phyloP scores from a whole-genome alignment of 495 filamentous ascomycete species.

The Xylaria grammica region DNA sequence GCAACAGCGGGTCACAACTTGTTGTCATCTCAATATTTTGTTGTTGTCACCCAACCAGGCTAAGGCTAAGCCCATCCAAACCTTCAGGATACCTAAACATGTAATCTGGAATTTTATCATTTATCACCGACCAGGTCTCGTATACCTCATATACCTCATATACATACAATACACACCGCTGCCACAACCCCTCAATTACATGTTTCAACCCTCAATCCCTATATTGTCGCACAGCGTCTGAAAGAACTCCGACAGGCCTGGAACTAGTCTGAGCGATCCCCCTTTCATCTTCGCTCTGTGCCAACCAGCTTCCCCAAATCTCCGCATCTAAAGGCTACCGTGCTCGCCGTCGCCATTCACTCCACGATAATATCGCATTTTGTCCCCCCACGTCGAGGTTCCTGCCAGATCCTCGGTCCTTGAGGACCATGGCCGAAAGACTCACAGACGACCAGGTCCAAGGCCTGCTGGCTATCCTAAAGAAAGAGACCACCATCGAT shows the following conservation, averaged over 20 bases:
- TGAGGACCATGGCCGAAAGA: conserved; percentile 55
- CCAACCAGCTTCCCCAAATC: neutral
- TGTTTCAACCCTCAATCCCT: neutral
- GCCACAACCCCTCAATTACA: conserved; percentile 7
- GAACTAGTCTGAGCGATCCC: neutral
- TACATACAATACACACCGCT: no score
- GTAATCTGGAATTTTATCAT: neutral
- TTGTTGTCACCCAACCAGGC: conserved; percentile 11
- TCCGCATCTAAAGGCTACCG: neutral
- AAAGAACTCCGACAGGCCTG: neutral
- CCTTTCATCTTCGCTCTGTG: neutral
- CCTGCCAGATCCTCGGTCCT: conserved; percentile 33
- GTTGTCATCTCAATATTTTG: conserved; percentile 20
- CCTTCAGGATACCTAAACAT: neutral
- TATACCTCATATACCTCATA: no score
- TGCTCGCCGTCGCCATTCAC: neutral
- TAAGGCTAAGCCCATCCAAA: neutral
- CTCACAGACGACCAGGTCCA: conserved; percentile 67
- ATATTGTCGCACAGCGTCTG: neutral
- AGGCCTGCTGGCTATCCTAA: conserved; percentile 68
- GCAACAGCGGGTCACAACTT: conserved; percentile 17
- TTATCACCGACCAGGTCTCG: neutral
- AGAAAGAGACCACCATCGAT: conserved; percentile 71
- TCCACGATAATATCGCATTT: conserved; percentile 10
- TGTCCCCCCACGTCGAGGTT: conserved; percentile 12